Conservation (phyloP, 192 early-diverging fungal genomes). For the Backusella westeae region DNA sequence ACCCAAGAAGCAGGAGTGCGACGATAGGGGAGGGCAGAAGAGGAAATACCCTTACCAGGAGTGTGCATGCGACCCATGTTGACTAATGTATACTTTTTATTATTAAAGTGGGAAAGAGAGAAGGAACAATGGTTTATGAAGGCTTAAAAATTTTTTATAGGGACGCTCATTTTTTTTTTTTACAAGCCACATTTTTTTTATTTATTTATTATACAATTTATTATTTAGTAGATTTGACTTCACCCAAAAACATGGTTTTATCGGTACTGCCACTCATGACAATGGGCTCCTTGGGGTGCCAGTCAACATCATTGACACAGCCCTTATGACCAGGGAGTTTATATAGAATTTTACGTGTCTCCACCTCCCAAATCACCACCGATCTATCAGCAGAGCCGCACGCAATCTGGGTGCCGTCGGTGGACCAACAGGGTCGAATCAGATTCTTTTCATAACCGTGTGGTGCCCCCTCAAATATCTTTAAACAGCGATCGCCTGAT, state of each 20-base stretch:
- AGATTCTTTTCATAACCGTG: conserved; percentile 96
- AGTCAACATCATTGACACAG: conserved; percentile 90
- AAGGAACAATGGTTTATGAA: background rate
- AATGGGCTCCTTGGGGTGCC: conserved; percentile 86
- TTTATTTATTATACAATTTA: background rate
- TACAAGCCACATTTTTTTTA: background rate
- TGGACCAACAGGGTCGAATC: conserved; percentile 86
- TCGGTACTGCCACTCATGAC: conserved; percentile 86
- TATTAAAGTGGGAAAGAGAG: conserved; percentile 14
- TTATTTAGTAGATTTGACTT: conserved; percentile 56
- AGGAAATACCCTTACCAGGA: conserved; percentile 95
- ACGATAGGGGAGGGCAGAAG: conserved; percentile 92
- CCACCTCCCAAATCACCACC: conserved; percentile 87
- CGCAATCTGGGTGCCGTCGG: conserved; percentile 81
- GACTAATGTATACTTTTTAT: conserved; percentile 3
- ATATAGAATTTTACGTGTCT: conserved; percentile 79
- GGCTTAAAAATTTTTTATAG: background rate
- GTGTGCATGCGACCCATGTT: conserved; percentile 64
- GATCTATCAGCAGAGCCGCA: conserved; percentile 85
- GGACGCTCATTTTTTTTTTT: no score
- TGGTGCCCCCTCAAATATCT: conserved; percentile 85
- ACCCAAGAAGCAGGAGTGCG: conserved; percentile 96
- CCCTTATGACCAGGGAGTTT: conserved; percentile 97
- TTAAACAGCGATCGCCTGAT: conserved; percentile 68
- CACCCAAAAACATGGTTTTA: conserved; percentile 85